These are phyloP conservation scores for Saccharomycopsis sp. DNA, from an alignment of 805 yeast genomes.

Conservation along the genomic window DNA sequence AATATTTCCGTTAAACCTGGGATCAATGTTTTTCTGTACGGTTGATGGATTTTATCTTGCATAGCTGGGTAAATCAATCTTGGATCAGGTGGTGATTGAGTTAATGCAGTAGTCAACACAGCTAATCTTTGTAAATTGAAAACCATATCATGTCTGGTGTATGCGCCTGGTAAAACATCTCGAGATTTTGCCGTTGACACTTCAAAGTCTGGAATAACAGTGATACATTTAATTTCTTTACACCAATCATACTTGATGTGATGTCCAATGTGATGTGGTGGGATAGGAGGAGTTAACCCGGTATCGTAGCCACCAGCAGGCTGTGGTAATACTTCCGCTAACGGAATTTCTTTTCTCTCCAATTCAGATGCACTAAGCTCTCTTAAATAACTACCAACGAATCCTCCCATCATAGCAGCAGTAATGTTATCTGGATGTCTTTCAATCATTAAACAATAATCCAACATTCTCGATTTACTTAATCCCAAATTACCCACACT, in stretches of 20 bases:
- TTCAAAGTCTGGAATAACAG: slow-evolving; percentile 91
- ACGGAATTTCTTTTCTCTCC: slow-evolving; percentile 73
- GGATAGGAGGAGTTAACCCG: slow-evolving; percentile 66
- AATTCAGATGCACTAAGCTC: slow-evolving; percentile 68
- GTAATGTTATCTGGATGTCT: slow-evolving; percentile 98
- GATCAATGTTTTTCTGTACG: slow-evolving; percentile 85
- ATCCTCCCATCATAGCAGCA: slow-evolving; percentile 99
- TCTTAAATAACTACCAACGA: slow-evolving; percentile 89
- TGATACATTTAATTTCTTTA: slow-evolving; percentile 73
- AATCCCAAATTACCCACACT: slow-evolving; percentile 71
- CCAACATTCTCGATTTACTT: slow-evolving; percentile 76
- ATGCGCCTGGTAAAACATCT: slow-evolving; percentile 78
- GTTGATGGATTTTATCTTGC: slow-evolving; percentile 96
- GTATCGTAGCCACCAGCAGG: slow-evolving; percentile 66
- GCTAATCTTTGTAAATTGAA: slow-evolving; percentile 93
- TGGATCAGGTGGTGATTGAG: slow-evolving; percentile 76
- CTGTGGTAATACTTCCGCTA: slow-evolving; percentile 76
- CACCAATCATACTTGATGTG: slow-evolving; percentile 84
- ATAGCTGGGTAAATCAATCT: slow-evolving; percentile 84
- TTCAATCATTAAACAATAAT: slow-evolving; percentile 94
- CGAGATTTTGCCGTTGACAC: slow-evolving; percentile 89
- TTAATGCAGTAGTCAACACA: slow-evolving; percentile 83
- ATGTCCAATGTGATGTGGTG: slow-evolving; percentile 83
- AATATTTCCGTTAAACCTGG: slow-evolving; percentile 87
- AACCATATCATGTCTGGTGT: slow-evolving; percentile 73